Evolutionary conservation across 179 eudicot genomes (phyloP).

Genomic region (Sideroxylon spinosum): DNA sequence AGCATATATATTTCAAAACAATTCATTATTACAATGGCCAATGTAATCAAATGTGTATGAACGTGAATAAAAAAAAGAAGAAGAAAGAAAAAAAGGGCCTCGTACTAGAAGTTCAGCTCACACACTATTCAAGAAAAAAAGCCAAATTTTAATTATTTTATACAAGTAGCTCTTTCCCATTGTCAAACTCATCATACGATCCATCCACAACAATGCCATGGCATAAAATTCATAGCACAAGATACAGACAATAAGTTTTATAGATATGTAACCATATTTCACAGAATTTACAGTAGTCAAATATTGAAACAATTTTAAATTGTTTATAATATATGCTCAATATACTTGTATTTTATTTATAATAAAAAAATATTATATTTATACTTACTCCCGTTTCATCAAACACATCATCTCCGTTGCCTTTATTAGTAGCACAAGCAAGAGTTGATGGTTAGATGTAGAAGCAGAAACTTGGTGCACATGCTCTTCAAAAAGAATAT

Average conservation of each 20-base stretch:
- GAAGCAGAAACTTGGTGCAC: not conserved
- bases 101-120: conserved; percentile 4
- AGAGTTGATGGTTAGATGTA: not conserved
- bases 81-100: conserved; percentile 5
- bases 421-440: not conserved
- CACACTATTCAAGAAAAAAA: not conserved
- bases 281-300: not conserved
- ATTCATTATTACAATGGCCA: conserved; percentile 7
- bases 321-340: not conserved
- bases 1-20: too few relatives aligned
- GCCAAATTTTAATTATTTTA: conserved; percentile 58
- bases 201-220: conserved; percentile 61
- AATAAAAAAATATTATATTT: not conserved
- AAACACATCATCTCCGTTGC: not conserved
- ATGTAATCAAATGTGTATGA: conserved; percentile 9
- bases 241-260: not conserved
- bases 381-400: not conserved
- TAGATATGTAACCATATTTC: not conserved
- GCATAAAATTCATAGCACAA: not conserved
- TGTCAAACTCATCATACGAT: conserved; percentile 67
- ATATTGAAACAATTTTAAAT: not conserved
- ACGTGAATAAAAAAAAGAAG: not conserved
- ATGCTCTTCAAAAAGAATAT: not conserved
- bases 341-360: too few relatives aligned
- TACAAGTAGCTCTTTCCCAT: conserved; percentile 62